Evolutionary conservation across 331 rosid species (phyloP).

Genomic region (Cucumis variabilis): DNA sequence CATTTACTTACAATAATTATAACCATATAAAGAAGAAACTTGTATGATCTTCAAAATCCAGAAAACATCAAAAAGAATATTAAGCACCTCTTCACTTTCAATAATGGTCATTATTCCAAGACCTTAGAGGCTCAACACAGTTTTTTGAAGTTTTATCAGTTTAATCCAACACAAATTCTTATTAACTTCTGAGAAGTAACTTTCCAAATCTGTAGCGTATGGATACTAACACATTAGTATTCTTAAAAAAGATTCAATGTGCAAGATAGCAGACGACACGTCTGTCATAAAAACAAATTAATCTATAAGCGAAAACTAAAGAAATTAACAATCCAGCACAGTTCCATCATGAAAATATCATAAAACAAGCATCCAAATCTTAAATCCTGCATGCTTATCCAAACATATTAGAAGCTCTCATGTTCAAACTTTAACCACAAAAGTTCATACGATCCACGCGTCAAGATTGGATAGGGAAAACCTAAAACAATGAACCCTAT

Average conservation of each 20-base stretch:
- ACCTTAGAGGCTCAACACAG: slow-evolving; percentile 32
- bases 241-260: not conserved
- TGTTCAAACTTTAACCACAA: not conserved
- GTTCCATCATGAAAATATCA: not conserved
- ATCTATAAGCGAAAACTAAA: slow-evolving; percentile 27
- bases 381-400: slow-evolving; percentile 21
- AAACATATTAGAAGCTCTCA: not conserved
- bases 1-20: slow-evolving; percentile 31
- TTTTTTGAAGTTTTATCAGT: slow-evolving; percentile 22
- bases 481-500: slow-evolving; percentile 5
- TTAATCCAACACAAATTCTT: slow-evolving; percentile 13
- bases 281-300: not conserved
- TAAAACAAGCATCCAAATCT: slow-evolving; percentile 22
- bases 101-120: slow-evolving; percentile 53
- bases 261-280: not conserved
- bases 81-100: slow-evolving; percentile 60
- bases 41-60: slow-evolving; percentile 23
- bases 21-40: slow-evolving; percentile 25
- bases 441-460: not conserved
- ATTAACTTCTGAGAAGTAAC: too few species aligned
- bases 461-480: too few species aligned
- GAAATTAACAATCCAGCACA: slow-evolving; percentile 4
- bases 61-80: slow-evolving; percentile 33
- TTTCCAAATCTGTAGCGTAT: slow-evolving; percentile 25
- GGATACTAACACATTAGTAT: slow-evolving; percentile 6